A percentile compares a stretch with the other conserved stretches of the same genome.
phyloP scores from a whole-genome alignment of 306 rosid species.

The Dryas octopetala region DNA sequence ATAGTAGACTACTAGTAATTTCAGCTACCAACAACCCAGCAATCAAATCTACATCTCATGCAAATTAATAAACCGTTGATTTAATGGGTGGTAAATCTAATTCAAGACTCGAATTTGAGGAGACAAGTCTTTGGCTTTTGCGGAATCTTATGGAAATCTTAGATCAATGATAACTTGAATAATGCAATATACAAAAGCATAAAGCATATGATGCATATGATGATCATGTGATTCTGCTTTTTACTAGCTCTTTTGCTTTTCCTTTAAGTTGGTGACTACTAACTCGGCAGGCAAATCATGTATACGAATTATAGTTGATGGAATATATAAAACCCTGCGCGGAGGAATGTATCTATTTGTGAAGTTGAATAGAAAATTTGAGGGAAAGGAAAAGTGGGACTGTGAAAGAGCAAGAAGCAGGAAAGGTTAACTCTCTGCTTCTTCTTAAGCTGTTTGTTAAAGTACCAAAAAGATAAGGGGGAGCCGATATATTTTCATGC shows the following conservation, averaged over 20 bases:
- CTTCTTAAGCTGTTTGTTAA: conserved; percentile 1
- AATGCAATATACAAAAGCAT: not conserved
- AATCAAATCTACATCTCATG: no score
- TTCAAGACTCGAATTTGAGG: not conserved
- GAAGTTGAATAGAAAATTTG: not conserved
- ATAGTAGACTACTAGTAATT: no score
- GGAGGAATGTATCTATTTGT: no score
- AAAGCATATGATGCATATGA: not conserved
- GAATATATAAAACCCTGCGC: not conserved
- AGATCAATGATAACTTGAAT: not conserved
- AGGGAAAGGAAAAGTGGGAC: not conserved
- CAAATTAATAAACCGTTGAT: no score
- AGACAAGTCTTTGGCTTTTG: not conserved
- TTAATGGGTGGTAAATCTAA: no score
- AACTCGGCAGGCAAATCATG: not conserved
- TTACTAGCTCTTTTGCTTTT: not conserved
- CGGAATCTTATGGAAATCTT: not conserved
- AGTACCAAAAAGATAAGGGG: not conserved
- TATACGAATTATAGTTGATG: not conserved
- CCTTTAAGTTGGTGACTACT: conserved; percentile 11
- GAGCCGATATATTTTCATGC: not conserved
- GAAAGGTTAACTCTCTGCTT: no score
- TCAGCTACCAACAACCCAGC: no score
- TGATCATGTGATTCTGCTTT: not conserved
- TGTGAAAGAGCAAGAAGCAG: not conserved